A percentile compares a stretch with the other conserved stretches of the same genome.
These are phyloP conservation scores for Brassica cretica DNA, from an alignment of 345 rosid species.

Conservation along the genomic window DNA sequence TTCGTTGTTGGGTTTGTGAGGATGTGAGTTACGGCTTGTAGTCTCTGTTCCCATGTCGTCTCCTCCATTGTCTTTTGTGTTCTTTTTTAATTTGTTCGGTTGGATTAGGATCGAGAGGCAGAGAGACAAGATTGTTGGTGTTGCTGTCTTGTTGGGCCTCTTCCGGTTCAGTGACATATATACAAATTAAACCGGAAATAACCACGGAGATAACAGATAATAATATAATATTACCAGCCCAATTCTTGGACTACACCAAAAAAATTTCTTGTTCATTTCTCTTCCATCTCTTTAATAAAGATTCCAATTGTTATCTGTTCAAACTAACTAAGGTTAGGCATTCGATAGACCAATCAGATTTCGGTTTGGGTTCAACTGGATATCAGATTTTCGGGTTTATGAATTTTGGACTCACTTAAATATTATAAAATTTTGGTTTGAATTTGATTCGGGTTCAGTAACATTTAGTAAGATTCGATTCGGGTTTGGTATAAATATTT, in stretches of 20 bases:
- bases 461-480: no score
- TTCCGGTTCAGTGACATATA: background rate
- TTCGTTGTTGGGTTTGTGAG: slow-evolving; percentile 37
- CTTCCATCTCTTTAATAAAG: background rate
- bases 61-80: slow-evolving; percentile 26
- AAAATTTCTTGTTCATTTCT: background rate
- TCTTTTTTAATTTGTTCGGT: background rate
- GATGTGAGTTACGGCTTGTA: slow-evolving; percentile 40
- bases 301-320: background rate
- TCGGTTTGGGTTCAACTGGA: no score
- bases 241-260: background rate
- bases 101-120: slow-evolving; percentile 17
- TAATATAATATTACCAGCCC: background rate
- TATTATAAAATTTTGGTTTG: no score
- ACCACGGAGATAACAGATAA: background rate
- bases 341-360: no score
- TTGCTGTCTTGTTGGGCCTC: background rate
- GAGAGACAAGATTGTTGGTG: background rate
- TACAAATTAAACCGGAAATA: background rate
- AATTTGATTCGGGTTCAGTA: no score
- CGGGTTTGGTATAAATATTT: no score
- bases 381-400: no score
- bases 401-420: no score
- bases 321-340: no score
- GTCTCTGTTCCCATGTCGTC: slow-evolving; percentile 39